These are phyloP conservation scores for Terana coerulea DNA, from an alignment of 768 basidiomycete species.

Conservation along the genomic window DNA sequence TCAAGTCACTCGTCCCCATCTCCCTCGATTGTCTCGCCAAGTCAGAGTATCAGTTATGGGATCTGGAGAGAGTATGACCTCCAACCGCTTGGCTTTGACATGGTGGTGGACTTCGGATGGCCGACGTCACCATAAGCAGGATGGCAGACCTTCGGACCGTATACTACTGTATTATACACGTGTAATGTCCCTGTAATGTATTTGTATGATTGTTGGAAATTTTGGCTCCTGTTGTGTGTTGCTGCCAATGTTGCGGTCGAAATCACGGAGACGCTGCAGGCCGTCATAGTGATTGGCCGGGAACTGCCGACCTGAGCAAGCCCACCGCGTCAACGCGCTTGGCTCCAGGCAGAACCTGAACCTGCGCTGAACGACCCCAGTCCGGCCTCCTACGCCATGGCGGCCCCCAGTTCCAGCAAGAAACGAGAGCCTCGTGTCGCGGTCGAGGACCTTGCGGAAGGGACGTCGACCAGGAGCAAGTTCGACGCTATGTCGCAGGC, in stretches of 20 bases:
- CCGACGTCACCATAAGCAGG: conserved; percentile 23
- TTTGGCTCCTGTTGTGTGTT: neutral
- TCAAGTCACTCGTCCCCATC: too few relatives aligned
- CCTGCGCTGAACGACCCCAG: neutral
- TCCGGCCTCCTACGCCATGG: too few relatives aligned
- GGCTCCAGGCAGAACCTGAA: conserved; percentile 1
- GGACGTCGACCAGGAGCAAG: conserved; percentile 31
- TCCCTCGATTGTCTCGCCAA: too few relatives aligned
- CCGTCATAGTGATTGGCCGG: conserved; percentile 3
- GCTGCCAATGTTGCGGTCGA: neutral
- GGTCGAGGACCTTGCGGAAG: conserved; percentile 33
- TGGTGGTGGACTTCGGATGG: conserved; percentile 78
- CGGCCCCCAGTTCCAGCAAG: conserved; percentile 25
- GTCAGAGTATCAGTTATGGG: too few relatives aligned
- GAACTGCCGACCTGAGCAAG: conserved; percentile 7
- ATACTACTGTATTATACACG: neutral
- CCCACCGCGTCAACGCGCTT: conserved; percentile 10
- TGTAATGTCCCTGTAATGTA: neutral
- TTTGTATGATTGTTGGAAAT: conserved; percentile 1
- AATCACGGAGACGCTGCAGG: neutral
- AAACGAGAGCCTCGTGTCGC: conserved; percentile 38
- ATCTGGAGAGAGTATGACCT: conserved; percentile 65
- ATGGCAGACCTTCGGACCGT: neutral
- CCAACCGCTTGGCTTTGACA: conserved; percentile 64
- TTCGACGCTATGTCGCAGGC: conserved; percentile 66